These are phyloP conservation scores for Colletotrichum caudatum DNA, from an alignment of 2,329 filamentous ascomycete species.

Conservation along the genomic window DNA sequence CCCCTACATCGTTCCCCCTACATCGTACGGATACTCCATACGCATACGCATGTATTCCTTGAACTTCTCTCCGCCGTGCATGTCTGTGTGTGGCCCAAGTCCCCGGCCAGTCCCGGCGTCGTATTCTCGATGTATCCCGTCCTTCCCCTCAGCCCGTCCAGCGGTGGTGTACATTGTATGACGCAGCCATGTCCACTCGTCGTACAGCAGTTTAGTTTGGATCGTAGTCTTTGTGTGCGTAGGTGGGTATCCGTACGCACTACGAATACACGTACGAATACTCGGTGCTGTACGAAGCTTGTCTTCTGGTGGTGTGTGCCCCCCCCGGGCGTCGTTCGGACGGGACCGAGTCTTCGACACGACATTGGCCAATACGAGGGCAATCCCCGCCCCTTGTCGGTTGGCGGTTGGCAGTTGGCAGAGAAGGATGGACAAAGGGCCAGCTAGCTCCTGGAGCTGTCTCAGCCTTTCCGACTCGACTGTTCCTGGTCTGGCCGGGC, in stretches of 20 bases:
- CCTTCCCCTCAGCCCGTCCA: accelerated
- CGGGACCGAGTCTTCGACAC: constrained; percentile 12
- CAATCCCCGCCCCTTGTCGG: neutral
- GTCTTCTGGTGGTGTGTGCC: neutral
- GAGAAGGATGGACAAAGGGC: too few species aligned
- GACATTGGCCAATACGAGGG: constrained; percentile 15
- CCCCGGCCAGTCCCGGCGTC: constrained; percentile 5
- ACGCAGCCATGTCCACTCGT: constrained; percentile 26
- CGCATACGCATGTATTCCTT: too few species aligned
- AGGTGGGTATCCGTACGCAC: too few species aligned
- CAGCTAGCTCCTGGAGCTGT: neutral
- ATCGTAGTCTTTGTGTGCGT: neutral
- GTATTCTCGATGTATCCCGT: constrained; percentile 36
- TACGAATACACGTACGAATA: too few species aligned
- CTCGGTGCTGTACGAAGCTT: too few species aligned
- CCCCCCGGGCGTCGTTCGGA: constrained; percentile 27
- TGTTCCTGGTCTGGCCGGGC: constrained; percentile 3
- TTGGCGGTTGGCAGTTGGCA: too few species aligned
- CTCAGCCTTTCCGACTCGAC: neutral
- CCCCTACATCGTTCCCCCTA: too few species aligned
- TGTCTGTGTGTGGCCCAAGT: neutral
- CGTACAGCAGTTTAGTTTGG: too few species aligned
- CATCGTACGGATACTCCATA: too few species aligned
- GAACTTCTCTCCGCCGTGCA: too few species aligned
- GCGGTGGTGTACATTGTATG: constrained; percentile 26